These are phyloP conservation scores for Phytopythium litorale DNA, from an alignment of 352 stramenopile species.

Conservation along the genomic window DNA sequence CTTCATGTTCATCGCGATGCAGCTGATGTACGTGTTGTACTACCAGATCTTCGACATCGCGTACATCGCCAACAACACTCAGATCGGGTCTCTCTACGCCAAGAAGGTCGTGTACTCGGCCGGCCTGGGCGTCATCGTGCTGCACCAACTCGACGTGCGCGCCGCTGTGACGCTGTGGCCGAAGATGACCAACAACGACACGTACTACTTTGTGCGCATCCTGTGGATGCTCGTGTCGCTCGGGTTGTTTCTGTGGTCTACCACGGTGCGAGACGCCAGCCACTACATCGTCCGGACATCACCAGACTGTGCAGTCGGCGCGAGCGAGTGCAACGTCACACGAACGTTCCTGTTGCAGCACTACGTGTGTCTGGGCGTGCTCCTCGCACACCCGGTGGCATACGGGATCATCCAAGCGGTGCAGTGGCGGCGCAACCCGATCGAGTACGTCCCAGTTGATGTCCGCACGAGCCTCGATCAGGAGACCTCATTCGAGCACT, in stretches of 20 bases:
- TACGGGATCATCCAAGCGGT: conserved; percentile 28
- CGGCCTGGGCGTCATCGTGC: conserved; percentile 24
- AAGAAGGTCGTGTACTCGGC: conserved; percentile 32
- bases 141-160: conserved; percentile 33
- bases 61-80: conserved; percentile 14
- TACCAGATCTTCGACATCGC: conserved; percentile 36
- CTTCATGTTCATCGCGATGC: conserved; percentile 31
- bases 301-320: conserved; percentile 13
- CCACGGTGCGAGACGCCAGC: conserved; percentile 8
- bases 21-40: conserved; percentile 36
- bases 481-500: conserved; percentile 25
- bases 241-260: conserved; percentile 20
- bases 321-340: conserved; percentile 26
- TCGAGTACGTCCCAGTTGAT: conserved; percentile 23
- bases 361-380: conserved; percentile 19
- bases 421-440: conserved; percentile 20
- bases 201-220: conserved; percentile 27
- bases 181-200: conserved; percentile 36
- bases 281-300: conserved; percentile 21
- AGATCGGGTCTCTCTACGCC: conserved; percentile 12
- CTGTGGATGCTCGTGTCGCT: conserved; percentile 29
- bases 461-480: conserved; percentile 10
- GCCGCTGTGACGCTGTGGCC: conserved; percentile 25
- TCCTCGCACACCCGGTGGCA: conserved; percentile 19
- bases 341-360: conserved; percentile 20